Evolutionary conservation across 345 rosid species (phyloP), one percentile per base, ranked within the genome.

Genomic region (Salix brachista): DNA sequence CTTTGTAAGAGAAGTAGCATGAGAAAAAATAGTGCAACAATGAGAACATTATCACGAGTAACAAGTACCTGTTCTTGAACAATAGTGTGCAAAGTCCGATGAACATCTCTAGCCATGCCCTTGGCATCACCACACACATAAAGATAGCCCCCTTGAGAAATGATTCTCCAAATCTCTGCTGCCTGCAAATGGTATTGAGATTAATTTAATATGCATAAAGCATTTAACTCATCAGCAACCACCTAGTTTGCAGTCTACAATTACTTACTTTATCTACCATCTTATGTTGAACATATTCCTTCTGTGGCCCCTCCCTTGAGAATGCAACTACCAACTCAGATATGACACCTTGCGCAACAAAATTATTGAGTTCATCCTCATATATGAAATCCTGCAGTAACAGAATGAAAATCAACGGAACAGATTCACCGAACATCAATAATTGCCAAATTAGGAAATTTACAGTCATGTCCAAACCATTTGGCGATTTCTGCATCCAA

Each of bases 61-160:
- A 50, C n/a, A 34, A 44, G 46, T 72, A 81, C 84, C 84, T 81
- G 80, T 72, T 81, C 80, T 74, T 81, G 84, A 41, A 69, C 80
- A 77, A 81, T 81, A 44, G 78, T 73, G 68, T 77, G 84, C 75
- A 81, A 73, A 62, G 78, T 77, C 67, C 80, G 75, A 64, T 81
- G 84, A 73, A 81, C 84, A 81, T 81, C 84, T 68, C 77, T 77
- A 5, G 80, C 84, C 84, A 81, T 81, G 21, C 84, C 80, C 80
- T 77, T 81, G 74, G 84, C 80, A 81, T 81, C 84, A 77, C 80
- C 84, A 68, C 84, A 81, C 8, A 81, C 84, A 69, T 81, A 81
- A 48, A 81, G n/a, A 73, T 81, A 81, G 7, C 78, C 80, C 2
- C 80, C 78, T 46, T 77, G 74, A 46, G 80, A 81, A 34, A 81